These are phyloP conservation scores for Geranium incanum DNA, from an alignment of 441 rosid species.

Conservation along the genomic window DNA sequence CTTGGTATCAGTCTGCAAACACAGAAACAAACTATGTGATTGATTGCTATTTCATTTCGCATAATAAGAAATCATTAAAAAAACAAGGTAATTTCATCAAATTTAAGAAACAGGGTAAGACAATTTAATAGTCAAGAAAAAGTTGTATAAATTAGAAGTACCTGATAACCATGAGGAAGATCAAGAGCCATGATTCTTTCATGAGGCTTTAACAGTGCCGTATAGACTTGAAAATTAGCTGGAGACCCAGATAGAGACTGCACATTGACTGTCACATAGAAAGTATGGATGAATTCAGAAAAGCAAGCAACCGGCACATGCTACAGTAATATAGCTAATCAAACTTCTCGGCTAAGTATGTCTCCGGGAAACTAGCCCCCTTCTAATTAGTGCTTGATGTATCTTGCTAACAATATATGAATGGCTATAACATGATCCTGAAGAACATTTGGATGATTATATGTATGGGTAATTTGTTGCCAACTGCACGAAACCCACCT, in stretches of 20 bases:
- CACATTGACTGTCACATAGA: slow-evolving; percentile 37
- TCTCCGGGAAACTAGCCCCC: background rate
- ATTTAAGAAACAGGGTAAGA: too few relatives aligned
- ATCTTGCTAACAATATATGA: too few relatives aligned
- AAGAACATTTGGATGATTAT: background rate
- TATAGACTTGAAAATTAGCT: slow-evolving; percentile 24
- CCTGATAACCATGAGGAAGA: slow-evolving; percentile 32
- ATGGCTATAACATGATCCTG: too few relatives aligned
- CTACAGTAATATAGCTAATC: slow-evolving; percentile 3
- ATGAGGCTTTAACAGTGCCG: slow-evolving; percentile 23
- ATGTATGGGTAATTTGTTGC: background rate
- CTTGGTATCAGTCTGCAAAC: slow-evolving; percentile 31
- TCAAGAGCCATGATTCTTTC: slow-evolving; percentile 30
- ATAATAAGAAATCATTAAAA: background rate
- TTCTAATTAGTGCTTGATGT: background rate
- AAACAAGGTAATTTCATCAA: background rate
- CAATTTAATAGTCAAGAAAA: too few relatives aligned
- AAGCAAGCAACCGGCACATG: slow-evolving; percentile 13
- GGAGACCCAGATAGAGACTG: slow-evolving; percentile 37
- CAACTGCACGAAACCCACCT: slow-evolving; percentile 35
- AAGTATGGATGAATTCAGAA: slow-evolving; percentile 16
- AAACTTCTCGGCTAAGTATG: background rate
- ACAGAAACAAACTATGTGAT: background rate
- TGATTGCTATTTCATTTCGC: background rate
- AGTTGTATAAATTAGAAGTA: slow-evolving; percentile 3